Conservation (phyloP, 352 stramenopile genomes). For the Poterioochromonas sp. region DNA sequence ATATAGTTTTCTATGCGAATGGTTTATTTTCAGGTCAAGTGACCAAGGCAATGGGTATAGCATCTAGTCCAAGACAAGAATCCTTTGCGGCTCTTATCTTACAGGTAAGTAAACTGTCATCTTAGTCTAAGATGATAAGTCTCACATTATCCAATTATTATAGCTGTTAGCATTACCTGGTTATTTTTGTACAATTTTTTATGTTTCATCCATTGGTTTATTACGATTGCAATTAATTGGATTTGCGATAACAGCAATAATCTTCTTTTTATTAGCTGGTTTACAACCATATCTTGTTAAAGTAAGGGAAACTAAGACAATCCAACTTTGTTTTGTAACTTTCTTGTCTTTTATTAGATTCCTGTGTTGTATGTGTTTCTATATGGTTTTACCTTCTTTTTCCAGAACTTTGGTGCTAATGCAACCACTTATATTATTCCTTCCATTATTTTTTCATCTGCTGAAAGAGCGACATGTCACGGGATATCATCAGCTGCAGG, state of each 20-base stretch:
- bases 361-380: background rate
- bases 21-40: constrained; percentile 24
- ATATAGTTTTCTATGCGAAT: constrained; percentile 17
- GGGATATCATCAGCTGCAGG: background rate
- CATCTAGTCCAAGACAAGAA: background rate
- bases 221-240: constrained; percentile 8
- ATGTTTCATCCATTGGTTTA: background rate
- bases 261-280: constrained; percentile 11
- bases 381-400: constrained; percentile 17
- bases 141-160: too few relatives aligned
- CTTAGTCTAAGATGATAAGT: too few relatives aligned
- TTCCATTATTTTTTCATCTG: background rate
- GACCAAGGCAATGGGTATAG: background rate
- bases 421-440: background rate
- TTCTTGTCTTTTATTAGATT: background rate
- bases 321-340: background rate
- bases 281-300: background rate
- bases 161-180: constrained; percentile 3
- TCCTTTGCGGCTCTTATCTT: background rate
- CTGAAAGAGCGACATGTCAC: background rate
- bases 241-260: background rate
- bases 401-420: constrained; percentile 25
- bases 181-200: constrained; percentile 22
- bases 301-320: background rate
- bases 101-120: too few relatives aligned